Base-by-base conservation (phyloP, 1,284 basidiomycete genomes). In the Austroboletus novae-zelandiae region DNA sequence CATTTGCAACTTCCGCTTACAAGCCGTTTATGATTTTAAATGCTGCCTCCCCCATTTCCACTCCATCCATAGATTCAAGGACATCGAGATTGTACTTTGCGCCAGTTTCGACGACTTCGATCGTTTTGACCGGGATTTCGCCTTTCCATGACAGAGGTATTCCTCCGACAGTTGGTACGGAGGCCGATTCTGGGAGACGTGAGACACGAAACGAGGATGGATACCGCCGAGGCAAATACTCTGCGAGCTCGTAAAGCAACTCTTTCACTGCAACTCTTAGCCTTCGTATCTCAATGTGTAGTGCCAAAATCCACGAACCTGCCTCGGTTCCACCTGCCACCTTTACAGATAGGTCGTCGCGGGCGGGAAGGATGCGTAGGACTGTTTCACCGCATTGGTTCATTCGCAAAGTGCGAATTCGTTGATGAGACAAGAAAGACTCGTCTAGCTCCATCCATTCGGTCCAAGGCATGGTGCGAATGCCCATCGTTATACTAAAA, bases 391-490 rank as follows among this genome's bases (percentile, higher is more conserved):
- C 80, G 23, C 77, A 75, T 5, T 74, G 77, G 31, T 70, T 59
- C 41, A 86, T 71, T 42, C 85, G 76, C 48, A 77, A 73, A 9
- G 72, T 65, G 36, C 79, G 77, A 46, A 88, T 80, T 17, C 67
- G 72, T 58, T 83, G 77, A 57, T 81, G 83, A 32, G 61, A 57
- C 18, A 68, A 63, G 59, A 80, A 84, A 45, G 78, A 71, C 43
- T 76, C 70, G 64, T 87, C 85, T 20, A 86, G 71, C 75, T 86
- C 84, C 47, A 86, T 79, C 84, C 85, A 87, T 47, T 84, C 80
- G 17, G 74, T 72, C 80, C 81, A 86, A 11, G 71, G 71, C 83
- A 88, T 85, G 48, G 67, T 72, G 18, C 82, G 76, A 54, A 87
- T 81, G 50, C 83, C 85, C 85, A 87, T 87, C 14, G 83, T 87